These are phyloP conservation scores for Trematosphaeria pertusa DNA, from an alignment of 2,329 filamentous ascomycete genomes.

Conservation along the genomic window DNA sequence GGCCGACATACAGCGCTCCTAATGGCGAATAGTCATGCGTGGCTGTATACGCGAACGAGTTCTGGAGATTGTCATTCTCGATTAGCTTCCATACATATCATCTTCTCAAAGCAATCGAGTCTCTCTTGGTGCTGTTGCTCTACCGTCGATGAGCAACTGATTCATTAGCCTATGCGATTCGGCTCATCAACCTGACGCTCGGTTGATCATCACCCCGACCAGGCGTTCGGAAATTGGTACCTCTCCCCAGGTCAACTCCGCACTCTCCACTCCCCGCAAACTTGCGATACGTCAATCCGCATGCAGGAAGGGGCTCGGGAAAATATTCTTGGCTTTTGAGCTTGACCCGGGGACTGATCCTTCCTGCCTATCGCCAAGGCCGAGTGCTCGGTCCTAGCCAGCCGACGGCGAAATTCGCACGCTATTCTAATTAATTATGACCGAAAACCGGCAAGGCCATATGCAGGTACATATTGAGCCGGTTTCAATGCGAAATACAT, in stretches of 20 bases:
- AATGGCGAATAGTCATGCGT: too few species aligned
- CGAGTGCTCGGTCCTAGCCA: too few species aligned
- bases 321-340: neutral
- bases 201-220: slow-evolving; percentile 13
- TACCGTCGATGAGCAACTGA: too few species aligned
- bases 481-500: neutral
- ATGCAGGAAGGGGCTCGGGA: neutral
- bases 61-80: too few species aligned
- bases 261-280: slow-evolving; percentile 13
- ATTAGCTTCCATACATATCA: too few species aligned
- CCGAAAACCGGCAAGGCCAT: slow-evolving; percentile 1
- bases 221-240: slow-evolving; percentile 5
- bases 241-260: neutral
- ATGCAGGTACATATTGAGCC: slow-evolving; percentile 14
- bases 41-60: too few species aligned
- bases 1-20: too few species aligned
- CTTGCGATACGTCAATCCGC: slow-evolving; percentile 8
- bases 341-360: too few species aligned
- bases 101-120: too few species aligned
- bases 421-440: neutral
- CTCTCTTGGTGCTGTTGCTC: too few species aligned
- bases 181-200: slow-evolving; percentile 1
- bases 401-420: slow-evolving; percentile 1
- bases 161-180: too few species aligned
- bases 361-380: too few species aligned